These are phyloP conservation scores for Populus tomentosa DNA, from an alignment of 441 rosid genomes.

Conservation along the genomic window DNA sequence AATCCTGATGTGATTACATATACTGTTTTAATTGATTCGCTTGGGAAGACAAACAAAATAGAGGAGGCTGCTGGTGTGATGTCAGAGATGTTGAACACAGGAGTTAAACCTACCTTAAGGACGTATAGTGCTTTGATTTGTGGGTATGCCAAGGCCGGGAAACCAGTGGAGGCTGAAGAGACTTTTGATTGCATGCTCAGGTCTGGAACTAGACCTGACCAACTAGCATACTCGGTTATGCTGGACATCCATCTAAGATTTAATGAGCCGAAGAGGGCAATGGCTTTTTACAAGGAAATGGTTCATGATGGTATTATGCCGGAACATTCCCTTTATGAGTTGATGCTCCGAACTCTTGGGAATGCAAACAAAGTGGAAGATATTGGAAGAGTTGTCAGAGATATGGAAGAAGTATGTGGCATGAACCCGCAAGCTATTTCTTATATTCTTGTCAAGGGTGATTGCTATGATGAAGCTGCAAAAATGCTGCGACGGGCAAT, in stretches of 20 bases:
- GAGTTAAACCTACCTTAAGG: constrained; percentile 77
- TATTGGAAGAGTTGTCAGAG: constrained; percentile 57
- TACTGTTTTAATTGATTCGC: constrained; percentile 82
- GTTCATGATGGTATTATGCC: constrained; percentile 54
- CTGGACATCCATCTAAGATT: constrained; percentile 69
- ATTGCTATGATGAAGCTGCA: constrained; percentile 82
- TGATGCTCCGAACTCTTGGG: constrained; percentile 48
- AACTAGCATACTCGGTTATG: constrained; percentile 82
- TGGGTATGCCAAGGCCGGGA: constrained; percentile 96
- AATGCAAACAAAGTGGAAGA: constrained; percentile 55
- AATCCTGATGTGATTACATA: constrained; percentile 89
- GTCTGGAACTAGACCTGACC: constrained; percentile 81
- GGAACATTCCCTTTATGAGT: constrained; percentile 50
- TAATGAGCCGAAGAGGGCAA: constrained; percentile 57
- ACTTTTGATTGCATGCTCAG: constrained; percentile 72
- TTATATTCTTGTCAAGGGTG: constrained; percentile 75
- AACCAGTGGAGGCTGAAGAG: constrained; percentile 68
- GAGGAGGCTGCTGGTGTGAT: constrained; percentile 68
- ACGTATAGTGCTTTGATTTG: constrained; percentile 93
- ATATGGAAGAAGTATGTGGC: constrained; percentile 63
- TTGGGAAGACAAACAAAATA: constrained; percentile 79
- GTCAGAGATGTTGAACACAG: constrained; percentile 86
- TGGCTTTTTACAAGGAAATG: constrained; percentile 64
- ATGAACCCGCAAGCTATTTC: constrained; percentile 64
- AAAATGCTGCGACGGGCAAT: constrained; percentile 64